These are phyloP conservation scores for Dalechampia spathulata DNA, from an alignment of 441 rosid species.

Conservation along the genomic window DNA sequence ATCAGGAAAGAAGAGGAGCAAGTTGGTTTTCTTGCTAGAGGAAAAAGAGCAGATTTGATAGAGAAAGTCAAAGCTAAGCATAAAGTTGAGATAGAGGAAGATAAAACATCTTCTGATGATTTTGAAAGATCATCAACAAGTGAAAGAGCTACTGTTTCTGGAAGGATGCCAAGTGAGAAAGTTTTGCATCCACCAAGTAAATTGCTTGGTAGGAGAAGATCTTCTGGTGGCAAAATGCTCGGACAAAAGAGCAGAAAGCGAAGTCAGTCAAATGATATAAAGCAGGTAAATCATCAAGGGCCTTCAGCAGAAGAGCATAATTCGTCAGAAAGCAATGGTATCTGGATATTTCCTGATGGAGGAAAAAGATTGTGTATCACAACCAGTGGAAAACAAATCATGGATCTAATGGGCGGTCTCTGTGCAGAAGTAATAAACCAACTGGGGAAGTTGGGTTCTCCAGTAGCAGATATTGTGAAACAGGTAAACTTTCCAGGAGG, in stretches of 20 bases:
- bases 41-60: conserved; percentile 17
- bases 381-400: conserved; percentile 30
- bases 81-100: conserved; percentile 17
- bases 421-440: conserved; percentile 10
- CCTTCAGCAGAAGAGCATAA: conserved; percentile 22
- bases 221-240: conserved; percentile 16
- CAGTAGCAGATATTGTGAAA: conserved; percentile 18
- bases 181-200: conserved; percentile 21
- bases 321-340: conserved; percentile 35
- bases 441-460: conserved; percentile 20
- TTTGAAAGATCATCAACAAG: conserved; percentile 18
- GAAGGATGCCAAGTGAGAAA: conserved; percentile 27
- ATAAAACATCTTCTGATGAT: conserved; percentile 23
- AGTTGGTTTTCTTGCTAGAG: conserved; percentile 14
- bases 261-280: conserved; percentile 10
- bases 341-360: conserved; percentile 72
- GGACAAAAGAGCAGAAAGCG: conserved; percentile 22
- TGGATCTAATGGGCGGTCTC: conserved; percentile 30
- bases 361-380: conserved; percentile 38
- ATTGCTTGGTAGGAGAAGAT: conserved; percentile 21
- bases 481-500: conserved; percentile 48
- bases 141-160: conserved; percentile 27
- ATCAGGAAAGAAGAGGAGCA: conserved; percentile 8
- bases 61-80: conserved; percentile 14
- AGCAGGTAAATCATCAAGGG: conserved; percentile 5